Evolutionary conservation across 2,329 filamentous ascomycete genomes (phyloP), one percentile per base, ranked within the genome.

Genomic region (Teratosphaeria viscida): DNA sequence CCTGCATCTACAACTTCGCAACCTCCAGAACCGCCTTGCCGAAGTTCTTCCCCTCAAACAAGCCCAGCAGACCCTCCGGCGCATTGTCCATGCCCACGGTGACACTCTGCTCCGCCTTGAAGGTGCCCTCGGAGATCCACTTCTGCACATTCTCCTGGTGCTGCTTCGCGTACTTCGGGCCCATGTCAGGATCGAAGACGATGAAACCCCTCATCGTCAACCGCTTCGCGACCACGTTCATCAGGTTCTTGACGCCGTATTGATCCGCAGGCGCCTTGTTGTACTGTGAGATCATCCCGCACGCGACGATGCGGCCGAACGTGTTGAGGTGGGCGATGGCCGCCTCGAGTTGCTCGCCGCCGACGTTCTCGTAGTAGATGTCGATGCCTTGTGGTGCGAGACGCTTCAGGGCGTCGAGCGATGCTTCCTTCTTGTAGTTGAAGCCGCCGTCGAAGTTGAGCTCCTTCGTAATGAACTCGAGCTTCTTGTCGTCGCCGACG

Each of bases 351-450:
- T 88, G 85, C 73, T 89, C 86, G 47, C 87, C 88, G 23, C 88
- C 88, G 54, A 74, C 88, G 66, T 90, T 91, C 74, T 91, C 88
- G 69, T 86, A 92, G 77, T 90, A 90, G 71, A 91, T 90, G 69
- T 95, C 89, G 62, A 95, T 81, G 4, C 89, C 90, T 12, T 90
- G 74, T 0, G 89, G 89, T 0, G 88, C 88, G 19, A 94, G 79
- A 60, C 88, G 81, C 64, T 78, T 74, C 59, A 95, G 79, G 0
- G 88, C 89, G 11, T 86, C 85, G 0, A 75, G 70, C 0, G 89
- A 81, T 65, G 81, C 82, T 77, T 94, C 89, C 65, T 83, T 91
- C 81, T 94, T 92, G 81, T 95, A 95, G 79, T 95, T 94, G 77
- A 92, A 94, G 8, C 85, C 90, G 16, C 73, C 81, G 68, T 90